Evolutionary conservation across 2,329 filamentous ascomycete genomes (phyloP).

Genomic region (Microthyrium microscopicum): DNA sequence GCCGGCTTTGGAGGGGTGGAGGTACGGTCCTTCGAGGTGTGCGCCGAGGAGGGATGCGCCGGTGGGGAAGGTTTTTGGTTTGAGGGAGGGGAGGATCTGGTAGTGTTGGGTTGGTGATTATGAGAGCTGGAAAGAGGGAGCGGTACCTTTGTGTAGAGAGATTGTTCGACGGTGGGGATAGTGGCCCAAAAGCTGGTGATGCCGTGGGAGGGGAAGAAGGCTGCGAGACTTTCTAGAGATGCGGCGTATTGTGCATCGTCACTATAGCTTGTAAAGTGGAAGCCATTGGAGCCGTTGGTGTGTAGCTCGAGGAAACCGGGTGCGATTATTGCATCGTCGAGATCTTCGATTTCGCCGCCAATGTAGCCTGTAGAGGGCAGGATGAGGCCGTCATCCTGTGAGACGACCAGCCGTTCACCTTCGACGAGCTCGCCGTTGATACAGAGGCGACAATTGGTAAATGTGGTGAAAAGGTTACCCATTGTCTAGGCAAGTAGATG

Average conservation of each 20-base stretch:
- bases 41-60: slow-evolving; percentile 37
- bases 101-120: not conserved
- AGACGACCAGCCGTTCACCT: slow-evolving; percentile 26
- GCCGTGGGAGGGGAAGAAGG: slow-evolving; percentile 32
- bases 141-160: slow-evolving; percentile 29
- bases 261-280: slow-evolving; percentile 36
- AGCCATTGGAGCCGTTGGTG: slow-evolving; percentile 35
- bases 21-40: slow-evolving; percentile 40
- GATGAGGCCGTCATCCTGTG: slow-evolving; percentile 25
- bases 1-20: slow-evolving; percentile 35
- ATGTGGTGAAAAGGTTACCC: slow-evolving; percentile 26
- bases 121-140: not conserved
- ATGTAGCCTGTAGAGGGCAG: slow-evolving; percentile 26
- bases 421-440: slow-evolving; percentile 26
- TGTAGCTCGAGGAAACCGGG: slow-evolving; percentile 40
- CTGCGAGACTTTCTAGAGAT: slow-evolving; percentile 29
- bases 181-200: slow-evolving; percentile 39
- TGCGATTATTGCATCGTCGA: slow-evolving; percentile 33
- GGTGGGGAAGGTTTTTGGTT: slow-evolving; percentile 23
- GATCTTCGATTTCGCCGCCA: slow-evolving; percentile 28
- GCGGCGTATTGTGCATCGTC: slow-evolving; percentile 24
- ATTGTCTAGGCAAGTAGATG: too few relatives aligned
- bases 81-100: slow-evolving; percentile 31
- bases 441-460: slow-evolving; percentile 29
- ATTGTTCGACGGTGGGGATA: slow-evolving; percentile 31